Conservation (phyloP, 768 basidiomycete species). For the Boletales sp. region DNA sequence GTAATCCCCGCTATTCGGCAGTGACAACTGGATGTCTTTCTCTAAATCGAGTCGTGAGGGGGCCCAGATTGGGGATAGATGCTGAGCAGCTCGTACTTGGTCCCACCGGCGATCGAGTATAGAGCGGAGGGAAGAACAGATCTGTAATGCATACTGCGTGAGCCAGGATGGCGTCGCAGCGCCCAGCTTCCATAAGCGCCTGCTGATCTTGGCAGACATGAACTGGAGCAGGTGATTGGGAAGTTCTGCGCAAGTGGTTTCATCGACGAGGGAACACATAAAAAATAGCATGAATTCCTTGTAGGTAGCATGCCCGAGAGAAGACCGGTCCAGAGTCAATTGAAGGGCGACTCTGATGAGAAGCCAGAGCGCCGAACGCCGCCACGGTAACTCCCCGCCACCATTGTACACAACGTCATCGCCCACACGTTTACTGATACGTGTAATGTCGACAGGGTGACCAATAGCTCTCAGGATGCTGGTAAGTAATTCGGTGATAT, state of each 20-base stretch:
- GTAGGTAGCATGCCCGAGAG: slow-evolving; percentile 28
- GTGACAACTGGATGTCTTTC: slow-evolving; percentile 32
- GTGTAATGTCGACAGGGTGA: slow-evolving; percentile 1
- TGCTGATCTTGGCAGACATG: too few relatives aligned
- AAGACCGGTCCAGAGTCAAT: slow-evolving; percentile 18
- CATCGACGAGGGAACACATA: slow-evolving; percentile 24
- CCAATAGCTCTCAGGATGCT: slow-evolving; percentile 40
- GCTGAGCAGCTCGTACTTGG: slow-evolving; percentile 23
- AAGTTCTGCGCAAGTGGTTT: slow-evolving; percentile 11
- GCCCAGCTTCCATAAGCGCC: too few relatives aligned
- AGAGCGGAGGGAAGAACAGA: slow-evolving; percentile 21
- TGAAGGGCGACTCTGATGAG: slow-evolving; percentile 34
- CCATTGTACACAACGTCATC: too few relatives aligned
- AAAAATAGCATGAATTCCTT: slow-evolving; percentile 49
- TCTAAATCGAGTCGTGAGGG: slow-evolving; percentile 26
- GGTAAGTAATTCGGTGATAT: slow-evolving; percentile 33
- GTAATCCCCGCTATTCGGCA: slow-evolving; percentile 28
- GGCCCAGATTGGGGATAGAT: slow-evolving; percentile 24
- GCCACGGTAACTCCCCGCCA: too few relatives aligned
- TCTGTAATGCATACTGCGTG: too few relatives aligned
- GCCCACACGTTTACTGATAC: too few relatives aligned
- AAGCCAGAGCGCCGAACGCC: background rate
- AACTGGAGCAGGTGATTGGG: slow-evolving; percentile 26
- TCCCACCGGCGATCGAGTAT: slow-evolving; percentile 35
- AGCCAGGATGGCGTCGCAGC: too few relatives aligned